A percentile compares a stretch with the other conserved stretches of the same genome.
These are phyloP conservation scores for Lodderomyces margitis DNA, from an alignment of 1,139 yeast species.

Conservation along the genomic window DNA sequence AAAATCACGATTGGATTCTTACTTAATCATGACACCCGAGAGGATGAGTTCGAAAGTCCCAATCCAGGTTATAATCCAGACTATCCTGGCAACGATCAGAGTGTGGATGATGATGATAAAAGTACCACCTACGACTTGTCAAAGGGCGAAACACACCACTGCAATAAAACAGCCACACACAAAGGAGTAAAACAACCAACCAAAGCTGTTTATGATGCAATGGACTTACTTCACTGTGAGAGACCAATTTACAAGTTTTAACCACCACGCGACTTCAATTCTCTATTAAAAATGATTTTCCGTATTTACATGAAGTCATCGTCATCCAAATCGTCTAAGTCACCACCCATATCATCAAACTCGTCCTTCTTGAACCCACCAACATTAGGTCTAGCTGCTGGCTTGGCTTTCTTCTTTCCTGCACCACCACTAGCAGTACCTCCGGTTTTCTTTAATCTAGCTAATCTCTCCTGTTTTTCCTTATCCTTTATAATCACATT, in stretches of 20 bases:
- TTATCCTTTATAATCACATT: slow-evolving; percentile 81
- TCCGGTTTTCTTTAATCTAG: slow-evolving; percentile 73
- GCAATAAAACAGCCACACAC: not conserved
- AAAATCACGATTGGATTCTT: not conserved
- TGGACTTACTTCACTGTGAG: slow-evolving; percentile 3
- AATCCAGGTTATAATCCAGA: too few relatives aligned
- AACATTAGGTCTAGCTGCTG: slow-evolving; percentile 67
- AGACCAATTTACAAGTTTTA: slow-evolving; percentile 21
- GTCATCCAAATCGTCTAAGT: slow-evolving; percentile 46
- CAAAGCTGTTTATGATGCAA: not conserved
- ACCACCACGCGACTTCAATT: not conserved
- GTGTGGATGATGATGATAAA: not conserved
- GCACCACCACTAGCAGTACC: slow-evolving; percentile 92
- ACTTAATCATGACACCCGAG: too few relatives aligned
- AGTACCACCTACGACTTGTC: not conserved
- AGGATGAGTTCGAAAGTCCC: too few relatives aligned
- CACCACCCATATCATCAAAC: slow-evolving; percentile 56
- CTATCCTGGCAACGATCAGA: not conserved
- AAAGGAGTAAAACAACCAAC: not conserved
- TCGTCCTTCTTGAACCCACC: slow-evolving; percentile 76
- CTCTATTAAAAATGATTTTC: slow-evolving; percentile 21
- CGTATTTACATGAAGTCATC: slow-evolving; percentile 80
- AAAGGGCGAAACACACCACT: not conserved
- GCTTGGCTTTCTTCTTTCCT: slow-evolving; percentile 90
- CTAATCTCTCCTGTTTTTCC: slow-evolving; percentile 85